Evolutionary conservation across 208 protist genomes (phyloP), one percentile per base, ranked within the genome.

Genomic region (Acanthamoeba sp.): DNA sequence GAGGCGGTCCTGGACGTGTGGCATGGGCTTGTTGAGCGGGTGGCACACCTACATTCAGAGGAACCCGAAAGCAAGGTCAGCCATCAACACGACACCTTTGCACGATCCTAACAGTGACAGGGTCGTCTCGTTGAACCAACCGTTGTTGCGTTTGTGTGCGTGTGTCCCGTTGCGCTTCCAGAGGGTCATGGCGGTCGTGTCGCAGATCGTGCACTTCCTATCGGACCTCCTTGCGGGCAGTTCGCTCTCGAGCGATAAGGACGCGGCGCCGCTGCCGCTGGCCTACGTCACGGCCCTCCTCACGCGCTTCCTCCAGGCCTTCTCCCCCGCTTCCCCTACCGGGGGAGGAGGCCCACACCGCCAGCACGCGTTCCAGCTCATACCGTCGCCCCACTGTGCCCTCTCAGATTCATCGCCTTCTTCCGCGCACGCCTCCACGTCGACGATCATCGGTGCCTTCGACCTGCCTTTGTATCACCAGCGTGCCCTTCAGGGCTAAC

Each of bases 271-370:
- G 2, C 1, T 84, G 40, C 73, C 73, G 73, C 40, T 84, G 73
- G 34, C 36, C 73, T 84, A 84, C 38, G 34, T 38, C n/a, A 24
- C 73, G 29, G 14, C 38, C 2, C 10, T 84, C 22, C 73, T 84
- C 38, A n/a, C 14, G 34, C 73, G 73, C 73, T 84, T 84, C 73
- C 73, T 84, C 27, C 73, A 50, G 29, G 34, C 73, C 73, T 84
- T 84, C 69, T 80, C 69, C 38, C 38, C 73, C 32, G 64, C 9
- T 7, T 9, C 69, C 69, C 7, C 29, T 22, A 27, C 29, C 62
- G 62, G 6, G 62, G 20, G 27, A 34, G 7, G 62, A 55, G 48
- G 48, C 48, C 6, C 29, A 80, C 7, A 9, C 9, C 29, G 34
- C 16, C 69, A 69, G 9, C 69, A 80, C 36, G 7, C 69, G 22